Percentiles rank a stretch among this genome's conserved stretches.
These are phyloP conservation scores for Clarireedia sp. DNA, from an alignment of 2,329 filamentous ascomycete species.

Conservation along the genomic window DNA sequence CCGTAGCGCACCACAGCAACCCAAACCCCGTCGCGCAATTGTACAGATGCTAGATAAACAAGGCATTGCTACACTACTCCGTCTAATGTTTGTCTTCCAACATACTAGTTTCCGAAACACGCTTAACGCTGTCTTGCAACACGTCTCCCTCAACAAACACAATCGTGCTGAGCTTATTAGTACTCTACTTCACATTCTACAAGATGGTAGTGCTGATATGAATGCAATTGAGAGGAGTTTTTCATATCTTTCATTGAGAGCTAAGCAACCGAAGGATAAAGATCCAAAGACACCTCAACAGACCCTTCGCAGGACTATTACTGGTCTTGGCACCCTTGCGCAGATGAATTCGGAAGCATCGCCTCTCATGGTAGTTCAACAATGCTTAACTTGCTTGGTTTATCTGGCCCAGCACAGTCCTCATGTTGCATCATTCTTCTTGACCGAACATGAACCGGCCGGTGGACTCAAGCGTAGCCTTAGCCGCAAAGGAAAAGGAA, in stretches of 20 bases:
- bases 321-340: constrained; percentile 42
- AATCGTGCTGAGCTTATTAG: constrained; percentile 91
- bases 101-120: constrained; percentile 78
- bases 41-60: constrained; percentile 97
- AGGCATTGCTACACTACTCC: constrained; percentile 87
- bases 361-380: constrained; percentile 89
- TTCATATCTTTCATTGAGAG: constrained; percentile 81
- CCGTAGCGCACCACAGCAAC: constrained; percentile 31
- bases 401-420: constrained; percentile 78
- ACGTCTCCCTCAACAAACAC: constrained; percentile 93
- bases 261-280: constrained; percentile 63
- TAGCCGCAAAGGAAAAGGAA: constrained; percentile 79
- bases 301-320: constrained; percentile 65
- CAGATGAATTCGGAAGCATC: constrained; percentile 77
- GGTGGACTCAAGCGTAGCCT: constrained; percentile 68
- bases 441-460: constrained; percentile 84
- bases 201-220: constrained; percentile 90
- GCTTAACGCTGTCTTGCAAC: constrained; percentile 78
- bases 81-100: constrained; percentile 97
- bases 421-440: constrained; percentile 83
- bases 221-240: constrained; percentile 94
- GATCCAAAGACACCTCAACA: constrained; percentile 69
- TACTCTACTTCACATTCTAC: constrained; percentile 83
- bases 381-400: constrained; percentile 79
- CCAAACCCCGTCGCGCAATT: constrained; percentile 68